Conservation (phyloP, 768 basidiomycete genomes). For the Lactarius indigo region DNA sequence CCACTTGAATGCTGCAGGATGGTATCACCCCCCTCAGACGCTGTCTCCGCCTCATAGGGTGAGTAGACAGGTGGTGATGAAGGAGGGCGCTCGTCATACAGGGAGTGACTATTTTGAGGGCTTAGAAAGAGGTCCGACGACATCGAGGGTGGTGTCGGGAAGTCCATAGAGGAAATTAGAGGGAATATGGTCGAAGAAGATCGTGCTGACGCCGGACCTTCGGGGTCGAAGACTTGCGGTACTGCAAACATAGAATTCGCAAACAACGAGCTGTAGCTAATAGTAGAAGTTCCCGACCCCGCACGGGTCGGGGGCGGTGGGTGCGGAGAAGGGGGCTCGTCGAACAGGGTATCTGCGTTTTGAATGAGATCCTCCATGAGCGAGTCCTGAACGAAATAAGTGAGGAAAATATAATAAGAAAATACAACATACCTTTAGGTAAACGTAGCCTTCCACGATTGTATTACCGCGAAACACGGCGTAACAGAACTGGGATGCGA, state of each 20-base stretch:
- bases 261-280: no score
- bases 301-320: conserved; percentile 60
- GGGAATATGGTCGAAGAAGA: neutral
- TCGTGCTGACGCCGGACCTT: neutral
- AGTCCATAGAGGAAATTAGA: neutral
- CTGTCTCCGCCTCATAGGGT: no score
- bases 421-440: conserved; percentile 58
- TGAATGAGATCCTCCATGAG: conserved; percentile 85
- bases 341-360: conserved; percentile 64
- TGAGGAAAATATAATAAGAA: neutral
- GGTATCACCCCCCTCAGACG: no score
- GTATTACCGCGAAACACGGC: conserved; percentile 93
- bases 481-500: conserved; percentile 85
- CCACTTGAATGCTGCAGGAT: no score
- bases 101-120: no score
- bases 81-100: no score
- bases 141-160: no score
- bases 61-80: no score
- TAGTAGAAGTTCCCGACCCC: no score
- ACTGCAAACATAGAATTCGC: no score
- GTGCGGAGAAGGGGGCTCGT: conserved; percentile 45
- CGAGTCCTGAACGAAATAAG: conserved; percentile 43
- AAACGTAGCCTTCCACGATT: conserved; percentile 72
- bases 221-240: no score
- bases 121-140: neutral